Evolutionary conservation across 306 rosid species (phyloP), one percentile per base, ranked within the genome.

Genomic region (Dryas alaskensis): DNA sequence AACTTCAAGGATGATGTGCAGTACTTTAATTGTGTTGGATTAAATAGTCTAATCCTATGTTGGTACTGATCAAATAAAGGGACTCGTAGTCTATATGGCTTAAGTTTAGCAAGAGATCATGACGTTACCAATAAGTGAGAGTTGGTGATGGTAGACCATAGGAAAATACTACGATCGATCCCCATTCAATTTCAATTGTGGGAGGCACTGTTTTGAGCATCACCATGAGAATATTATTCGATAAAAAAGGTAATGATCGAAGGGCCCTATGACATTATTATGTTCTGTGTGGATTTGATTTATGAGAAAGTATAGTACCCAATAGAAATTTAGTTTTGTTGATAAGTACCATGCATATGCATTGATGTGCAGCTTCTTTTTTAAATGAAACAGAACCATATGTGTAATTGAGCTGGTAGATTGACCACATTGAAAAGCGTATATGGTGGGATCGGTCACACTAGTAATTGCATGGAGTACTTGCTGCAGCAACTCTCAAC

Each of bases 201-300:
- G 77, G 81, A 70, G 63, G 76, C 70, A 82, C 82, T 82, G 54
- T 69, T 25, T 40, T 53, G 58, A 63, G 65, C 82, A 69, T 60
- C 72, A 67, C 47, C 57, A 60, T 70, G 64, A 0, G 31, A 51
- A 49, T 6, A 67, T 13, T 53, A 22, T 62, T 13, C 6, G 39
- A 10, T 59, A 39, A 39, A 6, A 60, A 48, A 19, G 11, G 46
- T 55, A 47, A 55, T 31, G 49, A 27, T 31, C 4, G 54, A 68
- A 43, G 40, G 65, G 70, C 60, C 79, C 48, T 31, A 51, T 27
- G 49, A 22, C 22, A 31, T 53, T 9, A 68, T 80, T 62, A 74
- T 73, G 46, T 46, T 7, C 12, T 3, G 19, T 45, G 14, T 74
- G 60, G 65, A 62, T 9, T 25, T 44, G n/a, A 61, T 43, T 6